Base-by-base conservation (phyloP, 305 asterid genomes). In the Fraxinus latifolia region DNA sequence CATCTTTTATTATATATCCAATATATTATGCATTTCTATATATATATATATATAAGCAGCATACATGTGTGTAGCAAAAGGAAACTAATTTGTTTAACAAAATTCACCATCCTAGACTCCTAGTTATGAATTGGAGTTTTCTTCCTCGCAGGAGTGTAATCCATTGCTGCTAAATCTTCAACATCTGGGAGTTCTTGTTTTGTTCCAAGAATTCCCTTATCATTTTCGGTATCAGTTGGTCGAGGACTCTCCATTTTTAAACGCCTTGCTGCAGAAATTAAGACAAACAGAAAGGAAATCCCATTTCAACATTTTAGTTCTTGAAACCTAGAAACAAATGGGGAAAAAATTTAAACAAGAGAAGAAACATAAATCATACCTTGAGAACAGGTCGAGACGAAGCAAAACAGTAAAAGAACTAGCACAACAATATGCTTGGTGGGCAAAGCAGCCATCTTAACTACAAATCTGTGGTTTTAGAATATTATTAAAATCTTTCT, bases 81-180 rank as follows among this genome's bases (percentile, higher is more conserved):
- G 32, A 77, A 6, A 7, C 33, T 62, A 62, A 62, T 21, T 62
- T 19, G 67, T 55, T 55, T 53, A 37, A 33, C 9, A 60, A 34
- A 78, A n/a, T 58, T 44, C 71, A 77, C 37, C 80, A 77, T 11
- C 19, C 80, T n/a, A n/a, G n/a, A n/a, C n/a, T n/a, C n/a, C 42
- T 77, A 77, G 80, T 77, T 77, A 58, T 77, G 80, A 77, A 77
- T 77, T 29, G 80, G 80, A 55, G 80, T 77, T 58, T 77, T 77
- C 74, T 77, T 77, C 21, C 80, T 77, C 7, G 80, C 80, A 8
- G 80, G 80, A 77, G 74, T 77, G 12, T 77, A 77, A 32, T 77
- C 80, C 80, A 77, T 77, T 60, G 33, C 74, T 68, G 75, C 21
- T 68, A 78, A 33, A 32, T 78, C 81, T 78, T 78, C 81, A 58